phyloP scores from a whole-genome alignment of 2,329 filamentous ascomycete genomes.

The Arthroderma sp. region DNA sequence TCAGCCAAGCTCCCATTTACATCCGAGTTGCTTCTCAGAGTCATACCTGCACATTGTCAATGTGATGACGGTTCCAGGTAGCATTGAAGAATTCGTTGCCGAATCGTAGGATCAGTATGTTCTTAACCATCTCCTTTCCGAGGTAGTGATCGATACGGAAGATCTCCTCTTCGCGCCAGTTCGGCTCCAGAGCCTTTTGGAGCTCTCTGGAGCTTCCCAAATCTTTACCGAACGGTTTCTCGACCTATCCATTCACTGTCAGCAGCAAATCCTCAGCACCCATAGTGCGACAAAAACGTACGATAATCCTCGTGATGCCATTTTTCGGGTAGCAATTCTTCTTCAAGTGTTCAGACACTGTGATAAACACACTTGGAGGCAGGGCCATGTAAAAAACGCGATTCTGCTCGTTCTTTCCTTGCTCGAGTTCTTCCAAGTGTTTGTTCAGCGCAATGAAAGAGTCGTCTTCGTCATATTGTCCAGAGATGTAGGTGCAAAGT shows the following conservation, averaged over 20 bases:
- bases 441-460: slow-evolving; percentile 76
- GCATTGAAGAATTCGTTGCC: slow-evolving; percentile 98
- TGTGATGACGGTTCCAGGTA: slow-evolving; percentile 98
- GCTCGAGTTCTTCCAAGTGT: slow-evolving; percentile 75
- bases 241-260: slow-evolving; percentile 48
- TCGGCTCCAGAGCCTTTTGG: slow-evolving; percentile 84
- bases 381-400: slow-evolving; percentile 99
- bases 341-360: slow-evolving; percentile 94
- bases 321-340: slow-evolving; percentile 87
- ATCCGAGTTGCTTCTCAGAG: not conserved
- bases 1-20: slow-evolving; percentile 7
- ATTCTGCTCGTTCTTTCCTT: slow-evolving; percentile 68
- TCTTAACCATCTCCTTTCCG: slow-evolving; percentile 99
- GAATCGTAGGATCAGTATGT: slow-evolving; percentile 93
- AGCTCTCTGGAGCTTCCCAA: slow-evolving; percentile 85
- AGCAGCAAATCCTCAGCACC: not conserved
- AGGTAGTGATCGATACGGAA: slow-evolving; percentile 99
- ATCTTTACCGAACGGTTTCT: slow-evolving; percentile 99
- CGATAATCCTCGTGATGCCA: slow-evolving; percentile 87
- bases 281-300: slow-evolving; percentile 33
- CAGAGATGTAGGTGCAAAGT: slow-evolving; percentile 86
- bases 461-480: slow-evolving; percentile 94
- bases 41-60: slow-evolving; percentile 80
- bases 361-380: slow-evolving; percentile 93
- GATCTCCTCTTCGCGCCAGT: slow-evolving; percentile 98